A percentile compares a stretch with the other conserved stretches of the same genome.
Conservation (phyloP, 805 yeast genomes). For the Metschnikowia rubicola region DNA sequence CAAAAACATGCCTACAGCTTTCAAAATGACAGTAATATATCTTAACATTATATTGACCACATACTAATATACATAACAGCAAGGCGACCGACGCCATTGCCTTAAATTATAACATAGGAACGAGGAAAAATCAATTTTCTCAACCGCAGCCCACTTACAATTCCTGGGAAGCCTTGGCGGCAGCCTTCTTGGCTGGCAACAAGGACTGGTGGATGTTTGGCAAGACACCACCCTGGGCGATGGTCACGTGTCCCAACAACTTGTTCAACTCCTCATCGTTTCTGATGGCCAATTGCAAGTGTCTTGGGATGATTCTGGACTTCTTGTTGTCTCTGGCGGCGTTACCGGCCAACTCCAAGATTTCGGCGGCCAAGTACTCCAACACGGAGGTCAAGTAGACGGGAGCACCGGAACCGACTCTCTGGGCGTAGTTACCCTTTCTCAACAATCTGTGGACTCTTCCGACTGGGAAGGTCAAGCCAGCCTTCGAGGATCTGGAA, state of each 20-base stretch:
- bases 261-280: slow-evolving; percentile 51
- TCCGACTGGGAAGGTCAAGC: slow-evolving; percentile 50
- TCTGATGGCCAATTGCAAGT: slow-evolving; percentile 51
- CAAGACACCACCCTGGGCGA: slow-evolving; percentile 52
- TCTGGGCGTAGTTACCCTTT: slow-evolving; percentile 50
- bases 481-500: slow-evolving; percentile 48
- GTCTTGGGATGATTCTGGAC: slow-evolving; percentile 61
- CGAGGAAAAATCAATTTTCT: slow-evolving; percentile 21
- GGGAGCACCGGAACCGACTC: slow-evolving; percentile 53
- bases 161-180: slow-evolving; percentile 23
- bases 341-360: slow-evolving; percentile 50
- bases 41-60: slow-evolving; percentile 24
- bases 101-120: slow-evolving; percentile 19
- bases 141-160: slow-evolving; percentile 19
- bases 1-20: background rate
- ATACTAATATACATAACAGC: slow-evolving; percentile 23
- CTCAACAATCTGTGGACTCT: slow-evolving; percentile 50
- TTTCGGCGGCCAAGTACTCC: slow-evolving; percentile 50
- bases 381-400: slow-evolving; percentile 48
- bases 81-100: slow-evolving; percentile 19
- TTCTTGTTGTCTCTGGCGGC: slow-evolving; percentile 79
- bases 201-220: slow-evolving; percentile 49
- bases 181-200: slow-evolving; percentile 34
- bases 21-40: slow-evolving; percentile 6
- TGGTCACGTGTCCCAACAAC: slow-evolving; percentile 61